phyloP scores from a whole-genome alignment of 208 protist genomes.

The Acanthamoeba divionensis region DNA sequence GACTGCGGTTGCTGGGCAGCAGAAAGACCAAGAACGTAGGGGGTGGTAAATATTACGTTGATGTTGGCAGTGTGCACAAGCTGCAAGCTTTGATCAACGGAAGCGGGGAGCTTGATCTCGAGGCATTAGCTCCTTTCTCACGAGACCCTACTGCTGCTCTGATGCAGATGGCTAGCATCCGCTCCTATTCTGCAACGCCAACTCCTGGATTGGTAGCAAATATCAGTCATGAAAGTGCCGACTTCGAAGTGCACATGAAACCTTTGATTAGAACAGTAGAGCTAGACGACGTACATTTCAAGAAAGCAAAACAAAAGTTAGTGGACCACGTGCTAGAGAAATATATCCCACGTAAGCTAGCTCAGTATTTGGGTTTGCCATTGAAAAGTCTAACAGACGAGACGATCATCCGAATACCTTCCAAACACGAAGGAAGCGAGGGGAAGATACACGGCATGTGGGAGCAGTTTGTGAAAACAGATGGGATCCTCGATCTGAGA shows the following conservation, averaged over 20 bases:
- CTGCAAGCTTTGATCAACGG: not conserved
- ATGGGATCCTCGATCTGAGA: slow-evolving; percentile 7
- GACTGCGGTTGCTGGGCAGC: slow-evolving; percentile 43
- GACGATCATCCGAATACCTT: not conserved
- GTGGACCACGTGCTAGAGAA: not conserved
- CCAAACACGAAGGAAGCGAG: not conserved
- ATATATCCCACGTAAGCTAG: slow-evolving; percentile 34
- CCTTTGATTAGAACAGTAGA: not conserved
- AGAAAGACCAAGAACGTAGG: not conserved
- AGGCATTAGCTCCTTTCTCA: not conserved
- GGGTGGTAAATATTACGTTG: not conserved
- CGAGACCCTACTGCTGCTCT: not conserved
- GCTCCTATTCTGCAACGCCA: not conserved
- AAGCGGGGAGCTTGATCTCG: not conserved
- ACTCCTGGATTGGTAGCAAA: not conserved
- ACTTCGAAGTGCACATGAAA: not conserved
- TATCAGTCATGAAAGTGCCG: not conserved
- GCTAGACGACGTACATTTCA: not conserved
- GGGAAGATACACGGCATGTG: slow-evolving; percentile 40
- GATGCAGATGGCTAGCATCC: not conserved
- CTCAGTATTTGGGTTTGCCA: slow-evolving; percentile 3
- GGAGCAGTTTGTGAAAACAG: slow-evolving; percentile 29
- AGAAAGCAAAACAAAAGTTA: not conserved
- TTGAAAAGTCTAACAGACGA: not conserved
- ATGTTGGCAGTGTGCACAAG: not conserved